Evolutionary conservation across 306 rosid species (phyloP).

Genomic region (Oxytropis ochrocephala): DNA sequence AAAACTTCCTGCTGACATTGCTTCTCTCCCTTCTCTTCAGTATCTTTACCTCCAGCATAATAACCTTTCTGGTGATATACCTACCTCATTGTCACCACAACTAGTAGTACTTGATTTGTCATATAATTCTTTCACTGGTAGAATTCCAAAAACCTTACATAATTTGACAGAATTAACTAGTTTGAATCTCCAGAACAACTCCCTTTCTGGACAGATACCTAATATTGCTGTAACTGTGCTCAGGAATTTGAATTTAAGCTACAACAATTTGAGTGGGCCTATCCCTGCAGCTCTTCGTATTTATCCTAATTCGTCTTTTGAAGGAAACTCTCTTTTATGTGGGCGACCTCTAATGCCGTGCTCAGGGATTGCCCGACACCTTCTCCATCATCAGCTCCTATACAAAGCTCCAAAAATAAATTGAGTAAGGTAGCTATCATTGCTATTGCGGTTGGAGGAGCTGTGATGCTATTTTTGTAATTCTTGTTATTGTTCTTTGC

Average conservation of each 20-base stretch:
- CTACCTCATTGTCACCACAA: constrained; percentile 50
- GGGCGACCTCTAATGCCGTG: constrained; percentile 73
- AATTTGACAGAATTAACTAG: constrained; percentile 63
- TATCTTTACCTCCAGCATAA: constrained; percentile 71
- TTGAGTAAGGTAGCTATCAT: constrained; percentile 57
- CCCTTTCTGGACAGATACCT: constrained; percentile 70
- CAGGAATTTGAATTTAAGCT: constrained; percentile 67
- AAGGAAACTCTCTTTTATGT: constrained; percentile 69
- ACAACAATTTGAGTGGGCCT: constrained; percentile 79
- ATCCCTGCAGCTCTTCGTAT: constrained; percentile 52
- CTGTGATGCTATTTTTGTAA: constrained; percentile 41
- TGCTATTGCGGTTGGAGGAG: constrained; percentile 79
- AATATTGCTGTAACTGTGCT: constrained; percentile 50
- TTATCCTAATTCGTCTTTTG: constrained; percentile 64
- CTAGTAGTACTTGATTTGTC: constrained; percentile 76
- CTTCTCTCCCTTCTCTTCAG: constrained; percentile 76
- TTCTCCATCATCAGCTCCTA: constrained; percentile 33
- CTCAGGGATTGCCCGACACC: constrained; percentile 29
- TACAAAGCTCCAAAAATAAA: constrained; percentile 40
- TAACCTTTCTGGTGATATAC: constrained; percentile 78
- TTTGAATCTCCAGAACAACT: constrained; percentile 77
- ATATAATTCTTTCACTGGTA: constrained; percentile 66
- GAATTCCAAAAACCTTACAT: constrained; percentile 45
- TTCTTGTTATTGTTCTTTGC: constrained; percentile 50
- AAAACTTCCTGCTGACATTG: constrained; percentile 57